Evolutionary conservation across 805 yeast species (phyloP), one percentile per base, ranked within the genome.

Genomic region (Starmerella apis): DNA sequence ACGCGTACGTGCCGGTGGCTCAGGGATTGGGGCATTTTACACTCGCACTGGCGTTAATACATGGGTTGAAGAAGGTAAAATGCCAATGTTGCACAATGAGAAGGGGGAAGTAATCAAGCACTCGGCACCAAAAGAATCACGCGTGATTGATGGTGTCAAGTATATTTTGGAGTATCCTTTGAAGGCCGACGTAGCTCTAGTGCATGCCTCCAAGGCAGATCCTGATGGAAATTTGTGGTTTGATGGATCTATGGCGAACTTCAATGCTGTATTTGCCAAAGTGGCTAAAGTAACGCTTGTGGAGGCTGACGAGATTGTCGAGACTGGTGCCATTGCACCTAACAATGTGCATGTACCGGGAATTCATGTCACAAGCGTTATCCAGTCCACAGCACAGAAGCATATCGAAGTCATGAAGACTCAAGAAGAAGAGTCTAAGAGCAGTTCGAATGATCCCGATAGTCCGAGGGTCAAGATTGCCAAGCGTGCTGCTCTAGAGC

Each of bases 41-140:
- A 69, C 76, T 8, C 70, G 76, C 1, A 70, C 78, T 0, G 78
- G 77, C 16, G 75, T 66, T n/a, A 70, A 69, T 28, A 74, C 77
- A n/a, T 71, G 75, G 74, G 63, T 74, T 16, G 74, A 74, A 56
- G 65, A 70, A 46, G 78, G 78, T 22, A 68, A 70, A 51, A 59
- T 74, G 56, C 77, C 78, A 0, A 60, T 71, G 9, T 60, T 68
- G 46, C 72, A 72, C 59, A 66, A 63, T 42, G 49, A 47, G 13
- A 52, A 61, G 33, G 72, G 74, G 14, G 60, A 65, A 16, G 73
- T 72, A 2, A 57, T 66, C 35, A 63, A 65, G 49, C 63, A 65
- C 32, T 59, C 68, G 16, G 57, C 63, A 25, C 72, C 74, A 10
- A 65, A 71, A 47, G 77, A 74, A 55, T 61, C 65, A 3, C 64